phyloP scores from a whole-genome alignment of 2,329 filamentous ascomycete species.

The Cytospora piceae region DNA sequence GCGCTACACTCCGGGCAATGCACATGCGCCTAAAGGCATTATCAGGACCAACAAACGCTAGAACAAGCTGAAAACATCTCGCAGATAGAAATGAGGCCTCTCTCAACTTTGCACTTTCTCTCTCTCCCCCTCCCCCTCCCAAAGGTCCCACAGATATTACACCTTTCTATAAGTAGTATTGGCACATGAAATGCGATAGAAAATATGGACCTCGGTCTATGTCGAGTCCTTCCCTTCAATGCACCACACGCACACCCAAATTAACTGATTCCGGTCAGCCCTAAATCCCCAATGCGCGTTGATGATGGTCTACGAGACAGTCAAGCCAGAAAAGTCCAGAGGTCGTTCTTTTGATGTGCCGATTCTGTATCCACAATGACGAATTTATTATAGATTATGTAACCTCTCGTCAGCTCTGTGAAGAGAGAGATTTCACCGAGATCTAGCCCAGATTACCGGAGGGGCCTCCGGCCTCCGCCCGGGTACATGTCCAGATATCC shows the following conservation, averaged over 20 bases:
- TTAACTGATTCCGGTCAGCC: slow-evolving; percentile 16
- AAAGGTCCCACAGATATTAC: slow-evolving; percentile 12
- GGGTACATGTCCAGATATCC: neutral
- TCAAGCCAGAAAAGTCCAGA: slow-evolving; percentile 1
- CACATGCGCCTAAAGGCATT: neutral
- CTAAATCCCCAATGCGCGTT: slow-evolving; percentile 27
- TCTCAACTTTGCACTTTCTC: neutral
- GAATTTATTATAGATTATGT: neutral
- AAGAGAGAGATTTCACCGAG: slow-evolving; percentile 1
- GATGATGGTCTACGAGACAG: neutral
- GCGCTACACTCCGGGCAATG: too few species aligned
- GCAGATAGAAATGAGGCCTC: slow-evolving; percentile 24
- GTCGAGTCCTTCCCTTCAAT: slow-evolving; percentile 10
- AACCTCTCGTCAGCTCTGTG: neutral
- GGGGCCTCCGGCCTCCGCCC: slow-evolving; percentile 8
- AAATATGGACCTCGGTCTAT: slow-evolving; percentile 3
- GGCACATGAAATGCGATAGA: slow-evolving; percentile 12
- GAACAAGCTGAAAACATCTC: slow-evolving; percentile 19
- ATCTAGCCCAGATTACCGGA: neutral
- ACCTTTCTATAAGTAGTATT: slow-evolving; percentile 2
- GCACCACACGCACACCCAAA: slow-evolving; percentile 13
- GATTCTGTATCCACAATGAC: neutral
- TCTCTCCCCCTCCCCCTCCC: too few species aligned
- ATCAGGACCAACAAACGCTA: slow-evolving; percentile 3
- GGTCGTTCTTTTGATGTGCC: neutral